phyloP scores from a whole-genome alignment of 139 green algal genomes.

The Coelastrella sp. region DNA sequence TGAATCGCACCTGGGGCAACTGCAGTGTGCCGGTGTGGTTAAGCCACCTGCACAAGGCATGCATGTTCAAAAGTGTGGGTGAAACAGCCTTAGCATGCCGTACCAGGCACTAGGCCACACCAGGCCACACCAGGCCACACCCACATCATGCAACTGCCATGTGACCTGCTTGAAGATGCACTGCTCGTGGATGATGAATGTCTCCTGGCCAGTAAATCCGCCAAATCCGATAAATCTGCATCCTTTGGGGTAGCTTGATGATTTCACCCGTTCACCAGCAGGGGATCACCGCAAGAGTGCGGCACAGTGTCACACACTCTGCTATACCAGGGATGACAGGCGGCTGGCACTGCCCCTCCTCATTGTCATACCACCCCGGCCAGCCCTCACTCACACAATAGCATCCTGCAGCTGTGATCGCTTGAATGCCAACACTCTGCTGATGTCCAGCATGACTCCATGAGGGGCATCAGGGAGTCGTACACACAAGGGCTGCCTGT shows the following conservation, averaged over 20 bases:
- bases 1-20: constrained; percentile 8
- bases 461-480: neutral
- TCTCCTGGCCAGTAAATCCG: too few species aligned
- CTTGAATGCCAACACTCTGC: neutral
- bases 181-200: too few species aligned
- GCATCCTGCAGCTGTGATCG: constrained; percentile 13
- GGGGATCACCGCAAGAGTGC: too few species aligned
- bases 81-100: neutral
- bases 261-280: too few species aligned
- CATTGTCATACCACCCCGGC: neutral
- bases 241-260: too few species aligned
- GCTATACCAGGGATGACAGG: neutral
- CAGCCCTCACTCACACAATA: neutral
- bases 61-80: neutral
- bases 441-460: neutral
- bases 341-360: neutral
- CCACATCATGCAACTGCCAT: too few species aligned
- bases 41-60: constrained; percentile 1
- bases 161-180: too few species aligned
- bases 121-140: too few species aligned
- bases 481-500: neutral
- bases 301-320: too few species aligned
- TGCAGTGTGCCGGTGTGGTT: constrained; percentile 19
- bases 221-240: too few species aligned
- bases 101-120: neutral